Evolutionary conservation across 2,329 filamentous ascomycete genomes (phyloP), one percentile per base, ranked within the genome.

Genomic region (Tolypocladium sp.): DNA sequence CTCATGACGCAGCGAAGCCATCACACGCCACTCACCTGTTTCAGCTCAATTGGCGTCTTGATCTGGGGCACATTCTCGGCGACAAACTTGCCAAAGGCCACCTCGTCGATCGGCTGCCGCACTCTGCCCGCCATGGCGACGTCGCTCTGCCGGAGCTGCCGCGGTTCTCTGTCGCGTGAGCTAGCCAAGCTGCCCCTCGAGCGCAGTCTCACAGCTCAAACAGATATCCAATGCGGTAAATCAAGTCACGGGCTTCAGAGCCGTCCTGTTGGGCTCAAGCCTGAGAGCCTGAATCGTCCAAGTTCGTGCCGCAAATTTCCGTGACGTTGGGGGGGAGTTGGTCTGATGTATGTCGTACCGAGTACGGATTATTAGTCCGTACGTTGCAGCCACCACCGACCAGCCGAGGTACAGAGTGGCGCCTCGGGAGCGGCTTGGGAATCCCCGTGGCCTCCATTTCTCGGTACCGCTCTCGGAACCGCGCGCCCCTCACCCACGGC

Each of bases 61-160:
- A 99, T 92, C 68, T 88, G 82, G 2, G 91, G 91, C n/a, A 96
- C 90, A 76, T 92, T 82, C 62, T 83, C 74, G 58, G 82, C 77
- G 64, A 99, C 82, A 74, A 92, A 99, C 63, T 79, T 82, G 78
- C 93, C 89, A 58, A 99, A 80, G 20, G 90, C 85, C 68, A 82
- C 77, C 67, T 93, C 76, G 71, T 97, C 90, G 70, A 99, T 95
- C 51, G 91, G 90, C 72, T 99, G 94, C 72, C 94, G 87, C 60
- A 99, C 87, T 63, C 82, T 81, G 67, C 93, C 93, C 57, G 94
- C 93, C 93, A 97, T 88, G 57, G n/a, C 12, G 25, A 20, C 42
- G 37, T 49, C 22, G 27, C 37, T 33, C 27, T n/a, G 40, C 17
- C 20, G 40, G 42, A 57, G 30, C 25, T 27, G 22, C n/a, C 15